phyloP scores from a whole-genome alignment of 139 green algal genomes.

The Haematococcus sp. region DNA sequence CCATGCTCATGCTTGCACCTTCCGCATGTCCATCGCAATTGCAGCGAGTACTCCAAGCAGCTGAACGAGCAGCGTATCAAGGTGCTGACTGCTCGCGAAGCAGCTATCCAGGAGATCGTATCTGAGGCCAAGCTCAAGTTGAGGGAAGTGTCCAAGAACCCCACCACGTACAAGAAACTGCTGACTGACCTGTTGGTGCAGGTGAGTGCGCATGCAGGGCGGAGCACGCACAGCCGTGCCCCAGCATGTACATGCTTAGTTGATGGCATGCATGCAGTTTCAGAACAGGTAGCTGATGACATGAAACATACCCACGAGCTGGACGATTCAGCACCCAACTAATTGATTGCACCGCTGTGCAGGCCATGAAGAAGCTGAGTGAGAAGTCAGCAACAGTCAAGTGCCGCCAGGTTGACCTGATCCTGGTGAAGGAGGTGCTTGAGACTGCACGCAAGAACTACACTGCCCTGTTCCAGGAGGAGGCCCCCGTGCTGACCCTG shows the following conservation, averaged over 20 bases:
- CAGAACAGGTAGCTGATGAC: too few species aligned
- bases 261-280: not conserved
- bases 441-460: constrained; percentile 51
- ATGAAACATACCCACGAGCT: too few species aligned
- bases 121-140: constrained; percentile 63
- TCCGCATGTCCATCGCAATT: not conserved
- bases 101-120: constrained; percentile 69
- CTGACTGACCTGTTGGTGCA: constrained; percentile 86
- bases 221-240: not conserved
- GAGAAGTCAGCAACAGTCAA: constrained; percentile 43
- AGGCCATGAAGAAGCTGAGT: constrained; percentile 76
- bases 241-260: constrained; percentile 1
- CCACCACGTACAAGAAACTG: constrained; percentile 77
- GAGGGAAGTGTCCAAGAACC: constrained; percentile 57
- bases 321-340: too few species aligned
- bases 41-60: constrained; percentile 95
- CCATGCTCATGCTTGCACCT: not conserved
- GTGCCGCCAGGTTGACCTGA: constrained; percentile 53
- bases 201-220: constrained; percentile 41
- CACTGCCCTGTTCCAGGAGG: constrained; percentile 42
- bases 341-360: constrained; percentile 1
- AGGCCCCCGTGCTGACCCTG: constrained; percentile 58
- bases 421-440: constrained; percentile 63
- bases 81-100: constrained; percentile 88
- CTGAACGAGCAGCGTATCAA: constrained; percentile 91